Base-by-base conservation (phyloP, 805 yeast species). In the Candida bentonensis region DNA sequence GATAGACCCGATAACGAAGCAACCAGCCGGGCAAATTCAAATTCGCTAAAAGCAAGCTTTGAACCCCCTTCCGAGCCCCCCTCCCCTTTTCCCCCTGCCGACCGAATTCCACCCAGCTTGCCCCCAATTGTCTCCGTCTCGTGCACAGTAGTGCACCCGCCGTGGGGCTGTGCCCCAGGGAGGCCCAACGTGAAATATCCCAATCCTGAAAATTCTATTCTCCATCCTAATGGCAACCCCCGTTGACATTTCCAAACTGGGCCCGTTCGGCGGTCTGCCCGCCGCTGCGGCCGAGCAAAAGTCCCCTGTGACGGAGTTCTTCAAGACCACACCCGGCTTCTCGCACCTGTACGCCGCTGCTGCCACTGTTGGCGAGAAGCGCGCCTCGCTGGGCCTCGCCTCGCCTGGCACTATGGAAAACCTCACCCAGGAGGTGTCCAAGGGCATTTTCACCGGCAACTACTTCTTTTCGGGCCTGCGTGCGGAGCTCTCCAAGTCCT, bases 321-420 rank as follows among this genome's bases (percentile, higher is more conserved):
- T 88, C 89, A 74, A 85, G 3, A 74, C 86, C 39, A 83, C 83
- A 66, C 94, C 95, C 43, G 74, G 85, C 41, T 82, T 82, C 59
- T 76, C 83, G 47, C 85, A 79, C 66, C 69, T 82, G 54, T 78
- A 82, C 61, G 83, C 82, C 58, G 82, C 80, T 49, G 82, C 84
- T 63, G 73, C 68, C 56, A 74, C 78, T 53, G 72, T 87, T 49
- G 66, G 77, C 49, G 79, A 78, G 54, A 94, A 87, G 64, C 79
- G 97, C 63, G 72, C 75, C 49, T 76, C 89, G 4, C 71, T 88
- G 53, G 86, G 87, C 46, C 76, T 92, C 62, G 67, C 76, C 55
- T 85, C 87, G 68, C 98, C 98, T 46, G 97, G 97, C 53, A 82
- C 95, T 51, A 77, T 86, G 63, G 97, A 88, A 70, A 85, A 86